These are phyloP conservation scores for Naganishia friedmannii DNA, from an alignment of 768 basidiomycete genomes.

Conservation along the genomic window DNA sequence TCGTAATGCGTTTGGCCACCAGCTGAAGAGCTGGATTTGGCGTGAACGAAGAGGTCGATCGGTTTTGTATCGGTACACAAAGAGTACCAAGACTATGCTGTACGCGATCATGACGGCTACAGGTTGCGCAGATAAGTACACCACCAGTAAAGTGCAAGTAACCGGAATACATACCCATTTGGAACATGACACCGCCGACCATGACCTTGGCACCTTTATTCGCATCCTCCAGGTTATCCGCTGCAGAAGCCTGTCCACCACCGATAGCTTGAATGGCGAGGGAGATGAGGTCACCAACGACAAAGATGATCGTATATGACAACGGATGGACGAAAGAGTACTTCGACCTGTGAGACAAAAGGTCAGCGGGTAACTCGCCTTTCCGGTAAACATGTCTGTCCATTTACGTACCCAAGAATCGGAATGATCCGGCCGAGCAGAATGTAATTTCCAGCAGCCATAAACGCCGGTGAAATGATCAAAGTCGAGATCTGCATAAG, in stretches of 20 bases:
- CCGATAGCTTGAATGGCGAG: conserved; percentile 66
- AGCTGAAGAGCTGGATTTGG: conserved; percentile 34
- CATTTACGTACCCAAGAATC: background rate
- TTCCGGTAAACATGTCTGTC: too few relatives aligned
- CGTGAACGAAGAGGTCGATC: conserved; percentile 34
- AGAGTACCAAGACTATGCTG: conserved; percentile 56
- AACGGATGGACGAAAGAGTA: conserved; percentile 36
- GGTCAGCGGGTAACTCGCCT: too few relatives aligned
- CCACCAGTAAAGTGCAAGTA: background rate
- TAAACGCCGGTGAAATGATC: conserved; percentile 62
- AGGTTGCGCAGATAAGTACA: background rate
- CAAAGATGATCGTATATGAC: conserved; percentile 47
- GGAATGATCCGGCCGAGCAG: conserved; percentile 55
- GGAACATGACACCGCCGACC: conserved; percentile 62
- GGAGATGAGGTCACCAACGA: conserved; percentile 58
- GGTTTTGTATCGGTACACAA: conserved; percentile 54
- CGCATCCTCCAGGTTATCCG: conserved; percentile 38
- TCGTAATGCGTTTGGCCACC: conserved; percentile 29
- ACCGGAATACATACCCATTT: conserved; percentile 53
- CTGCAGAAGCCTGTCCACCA: conserved; percentile 60
- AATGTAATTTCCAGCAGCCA: conserved; percentile 61
- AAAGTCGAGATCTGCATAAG: conserved; percentile 55
- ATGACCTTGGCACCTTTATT: conserved; percentile 59
- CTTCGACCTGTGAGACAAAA: conserved; percentile 16
- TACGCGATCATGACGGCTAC: conserved; percentile 56